Base-by-base conservation (phyloP, 805 yeast species). In the Dipodascus albidus region DNA sequence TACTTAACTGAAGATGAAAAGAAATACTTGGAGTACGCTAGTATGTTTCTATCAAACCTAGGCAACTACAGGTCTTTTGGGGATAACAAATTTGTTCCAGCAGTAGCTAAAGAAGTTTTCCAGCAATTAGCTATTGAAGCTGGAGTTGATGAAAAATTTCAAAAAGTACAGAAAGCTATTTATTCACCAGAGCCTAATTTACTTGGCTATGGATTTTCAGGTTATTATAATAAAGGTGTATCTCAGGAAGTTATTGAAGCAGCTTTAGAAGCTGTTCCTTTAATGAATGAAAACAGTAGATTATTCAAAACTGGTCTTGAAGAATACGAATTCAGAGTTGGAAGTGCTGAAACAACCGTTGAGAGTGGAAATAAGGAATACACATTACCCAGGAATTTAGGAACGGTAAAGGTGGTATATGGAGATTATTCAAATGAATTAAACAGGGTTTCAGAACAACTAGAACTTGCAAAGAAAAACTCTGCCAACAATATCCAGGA, bases 51-150 rank as follows among this genome's bases (percentile, higher is more conserved):
- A 58, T 70, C 79, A 49, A 83, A 82, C 65, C 69, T 87, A 79
- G 66, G 84, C 82, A 27, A 83, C 88, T 44, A 91, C 85, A 70
- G 87, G 69, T 83, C 93, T 0, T 88, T 88, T 66, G 96, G 96
- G 59, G 96, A 88, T 69, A 79, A 79, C 60, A 88, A 88, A 68
- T 88, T 88, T 63, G 74, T 88, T 57, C 96, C 96, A 42, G 70
- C 79, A 51, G 62, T 87, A 42, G 54, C 75, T 0, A 62, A 59
- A 31, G 76, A 67, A 0, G 74, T 74, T 3, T 81, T 87, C 59
- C 76, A 70, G 54, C 58, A 68, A 22, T 69, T 85, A 24, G 73
- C 77, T 17, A 57, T 72, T 1, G 65, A 77, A 20, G 71, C 72
- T 55, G 64, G 66, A 22, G 56, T 66, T 1, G 60, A 67, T 35